Evolutionary conservation across 2,329 filamentous ascomycete genomes (phyloP), one percentile per base, ranked within the genome.

Genomic region (Dactylellina parvicollis): DNA sequence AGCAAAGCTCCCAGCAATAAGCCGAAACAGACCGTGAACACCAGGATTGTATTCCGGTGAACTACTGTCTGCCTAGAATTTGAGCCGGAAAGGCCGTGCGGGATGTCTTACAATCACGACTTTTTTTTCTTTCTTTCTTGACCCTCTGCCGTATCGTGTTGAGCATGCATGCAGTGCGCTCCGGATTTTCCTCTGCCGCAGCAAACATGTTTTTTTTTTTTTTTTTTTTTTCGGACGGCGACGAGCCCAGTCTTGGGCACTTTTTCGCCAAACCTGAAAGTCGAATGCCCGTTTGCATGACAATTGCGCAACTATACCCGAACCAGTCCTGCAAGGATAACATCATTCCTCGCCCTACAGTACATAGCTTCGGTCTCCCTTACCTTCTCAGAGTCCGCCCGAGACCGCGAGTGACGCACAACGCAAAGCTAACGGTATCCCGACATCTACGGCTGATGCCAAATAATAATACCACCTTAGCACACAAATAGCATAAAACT

Each of bases 61-160:
- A 3, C 12, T 22, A 60, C 49, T 65, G 67, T 72, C 67, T 72
- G 67, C 67, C 67, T 72, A 72, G 67, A 72, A 72, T 59, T 62
- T 72, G 67, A 72, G 59, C 67, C 67, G 67, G 67, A 28, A 72
- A 34, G 52, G 22, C 59, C 67, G 67, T 64, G 67, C 59, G 52
- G 57, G 28, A 52, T 64, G 59, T 65, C 57, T 65, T 55, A 65
- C 22, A 64, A 55, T 64, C 65, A 61, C 57, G 28, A 52, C 22
- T 14, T 20, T 30, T n/a, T n/a, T n/a, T n/a, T n/a, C n/a, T n/a
- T n/a, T n/a, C n/a, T n/a, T n/a, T n/a, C n/a, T n/a, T n/a, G n/a
- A n/a, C n/a, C n/a, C n/a, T n/a, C n/a, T n/a, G n/a, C n/a, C n/a
- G n/a, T n/a, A n/a, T n/a, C n/a, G n/a, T n/a, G n/a, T n/a, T n/a